phyloP scores from a whole-genome alignment of 2,329 filamentous ascomycete genomes.

The Trichoderma arundinaceum region DNA sequence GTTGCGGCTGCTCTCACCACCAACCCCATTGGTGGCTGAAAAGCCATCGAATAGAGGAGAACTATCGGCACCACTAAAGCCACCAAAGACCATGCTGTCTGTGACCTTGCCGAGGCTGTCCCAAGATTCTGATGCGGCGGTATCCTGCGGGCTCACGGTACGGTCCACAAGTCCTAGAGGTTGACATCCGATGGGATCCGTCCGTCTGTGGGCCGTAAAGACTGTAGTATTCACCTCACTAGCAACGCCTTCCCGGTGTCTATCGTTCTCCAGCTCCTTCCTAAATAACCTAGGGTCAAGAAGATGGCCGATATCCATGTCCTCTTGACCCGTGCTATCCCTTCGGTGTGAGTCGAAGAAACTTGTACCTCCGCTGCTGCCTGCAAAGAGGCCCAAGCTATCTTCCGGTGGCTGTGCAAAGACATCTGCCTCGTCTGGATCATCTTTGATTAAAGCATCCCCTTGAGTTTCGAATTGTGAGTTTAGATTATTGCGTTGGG shows the following conservation, averaged over 20 bases:
- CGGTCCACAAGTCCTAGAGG: background rate
- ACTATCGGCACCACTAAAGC: background rate
- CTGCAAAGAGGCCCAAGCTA: background rate
- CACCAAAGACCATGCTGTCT: background rate
- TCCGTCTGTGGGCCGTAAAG: background rate
- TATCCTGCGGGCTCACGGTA: conserved; percentile 3
- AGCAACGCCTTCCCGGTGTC: background rate
- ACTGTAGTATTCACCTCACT: background rate
- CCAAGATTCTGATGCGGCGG: background rate
- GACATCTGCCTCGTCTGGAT: background rate
- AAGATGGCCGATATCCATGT: background rate
- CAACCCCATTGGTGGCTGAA: background rate
- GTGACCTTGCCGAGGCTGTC: background rate
- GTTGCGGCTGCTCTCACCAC: background rate
- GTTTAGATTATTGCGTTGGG: too few species aligned
- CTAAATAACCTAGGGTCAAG: conserved; percentile 4
- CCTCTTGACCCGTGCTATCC: background rate
- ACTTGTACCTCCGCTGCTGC: background rate
- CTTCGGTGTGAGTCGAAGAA: background rate
- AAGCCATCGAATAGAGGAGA: background rate
- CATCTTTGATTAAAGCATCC: background rate
- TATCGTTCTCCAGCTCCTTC: background rate
- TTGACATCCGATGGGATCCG: background rate
- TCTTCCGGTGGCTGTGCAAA: background rate
- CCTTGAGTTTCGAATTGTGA: background rate